These are phyloP conservation scores for Volutella citrinella DNA, from an alignment of 2,329 filamentous ascomycete species.

Conservation along the genomic window DNA sequence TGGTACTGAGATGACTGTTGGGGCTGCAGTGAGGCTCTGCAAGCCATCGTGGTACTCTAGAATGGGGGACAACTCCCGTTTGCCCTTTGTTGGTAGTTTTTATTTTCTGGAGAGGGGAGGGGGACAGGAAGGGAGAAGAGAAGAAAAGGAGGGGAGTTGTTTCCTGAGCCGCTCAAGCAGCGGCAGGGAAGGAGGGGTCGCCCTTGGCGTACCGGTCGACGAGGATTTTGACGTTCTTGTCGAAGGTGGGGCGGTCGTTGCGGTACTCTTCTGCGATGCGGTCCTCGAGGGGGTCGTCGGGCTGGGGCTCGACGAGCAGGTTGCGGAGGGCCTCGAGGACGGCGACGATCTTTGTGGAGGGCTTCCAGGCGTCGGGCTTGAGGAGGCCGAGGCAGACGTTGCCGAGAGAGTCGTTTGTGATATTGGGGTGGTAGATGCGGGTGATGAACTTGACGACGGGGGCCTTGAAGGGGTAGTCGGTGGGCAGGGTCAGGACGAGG, in stretches of 20 bases:
- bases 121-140: too few species aligned
- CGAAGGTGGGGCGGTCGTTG: conserved; percentile 64
- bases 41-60: too few species aligned
- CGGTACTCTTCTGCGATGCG: conserved; percentile 83
- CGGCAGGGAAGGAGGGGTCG: conserved; percentile 32
- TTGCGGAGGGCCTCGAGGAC: conserved; percentile 75
- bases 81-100: too few species aligned
- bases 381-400: conserved; percentile 84
- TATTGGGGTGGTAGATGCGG: conserved; percentile 94
- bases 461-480: conserved; percentile 87
- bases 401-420: conserved; percentile 82
- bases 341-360: conserved; percentile 69
- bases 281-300: conserved; percentile 84
- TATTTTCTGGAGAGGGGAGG: too few species aligned
- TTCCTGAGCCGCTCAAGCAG: too few species aligned
- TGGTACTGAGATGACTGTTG: too few species aligned
- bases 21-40: too few species aligned
- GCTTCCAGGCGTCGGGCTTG: conserved; percentile 89
- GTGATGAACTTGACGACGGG: conserved; percentile 77
- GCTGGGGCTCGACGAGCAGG: conserved; percentile 76
- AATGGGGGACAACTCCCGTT: too few species aligned
- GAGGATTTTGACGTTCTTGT: conserved; percentile 73
- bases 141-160: too few species aligned
- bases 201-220: conserved; percentile 67
- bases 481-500: conserved; percentile 68